Conservation (phyloP, 345 rosid species). For the Erysimum cheiranthoides region DNA sequence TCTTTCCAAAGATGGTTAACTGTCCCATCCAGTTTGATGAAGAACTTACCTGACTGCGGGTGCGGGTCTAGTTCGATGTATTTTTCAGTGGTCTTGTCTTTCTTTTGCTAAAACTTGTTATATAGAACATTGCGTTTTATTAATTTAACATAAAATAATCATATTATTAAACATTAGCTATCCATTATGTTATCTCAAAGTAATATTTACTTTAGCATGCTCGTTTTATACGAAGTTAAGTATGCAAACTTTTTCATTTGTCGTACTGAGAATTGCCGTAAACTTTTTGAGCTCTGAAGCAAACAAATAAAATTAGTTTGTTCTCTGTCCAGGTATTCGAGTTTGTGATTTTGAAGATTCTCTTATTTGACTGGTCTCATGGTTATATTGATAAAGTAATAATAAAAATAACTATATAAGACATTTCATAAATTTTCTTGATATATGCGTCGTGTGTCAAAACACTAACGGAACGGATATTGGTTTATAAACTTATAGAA, state of each 20-base stretch:
- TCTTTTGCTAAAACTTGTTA: not conserved
- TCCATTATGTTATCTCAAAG: not conserved
- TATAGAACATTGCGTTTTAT: not conserved
- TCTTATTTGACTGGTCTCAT: not conserved
- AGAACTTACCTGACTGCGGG: not conserved
- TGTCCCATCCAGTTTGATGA: not conserved
- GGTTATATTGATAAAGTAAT: not conserved
- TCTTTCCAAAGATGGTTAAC: constrained; percentile 3
- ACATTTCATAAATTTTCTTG: not conserved
- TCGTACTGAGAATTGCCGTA: not conserved
- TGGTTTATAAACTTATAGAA: not conserved
- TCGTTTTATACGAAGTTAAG: not conserved
- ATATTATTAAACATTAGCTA: not conserved
- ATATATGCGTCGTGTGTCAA: not conserved
- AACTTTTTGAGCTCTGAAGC: not conserved
- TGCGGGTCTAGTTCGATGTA: not conserved
- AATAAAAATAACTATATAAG: not conserved
- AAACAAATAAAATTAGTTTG: not conserved
- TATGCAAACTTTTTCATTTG: not conserved
- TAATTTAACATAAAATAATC: not conserved
- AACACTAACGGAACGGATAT: constrained; percentile 12
- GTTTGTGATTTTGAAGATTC: not conserved
- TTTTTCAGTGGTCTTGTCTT: not conserved
- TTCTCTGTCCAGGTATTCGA: not conserved
- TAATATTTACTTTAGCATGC: not conserved